phyloP scores from a whole-genome alignment of 257 asterid species.

The Solanum corneliomulleri region DNA sequence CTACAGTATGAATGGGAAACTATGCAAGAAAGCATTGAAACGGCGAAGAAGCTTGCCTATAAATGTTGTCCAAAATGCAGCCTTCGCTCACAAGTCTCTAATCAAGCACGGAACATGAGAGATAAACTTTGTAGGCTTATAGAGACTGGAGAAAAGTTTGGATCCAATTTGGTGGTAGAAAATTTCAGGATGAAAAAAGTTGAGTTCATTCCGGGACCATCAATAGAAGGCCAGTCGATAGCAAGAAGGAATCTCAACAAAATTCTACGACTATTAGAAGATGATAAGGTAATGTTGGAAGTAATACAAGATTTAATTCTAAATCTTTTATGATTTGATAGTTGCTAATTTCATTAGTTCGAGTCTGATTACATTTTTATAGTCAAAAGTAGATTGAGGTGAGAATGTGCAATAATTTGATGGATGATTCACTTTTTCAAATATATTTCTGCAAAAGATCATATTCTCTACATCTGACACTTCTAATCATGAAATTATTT shows the following conservation, averaged over 20 bases:
- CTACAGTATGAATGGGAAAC: background rate
- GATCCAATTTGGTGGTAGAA: background rate
- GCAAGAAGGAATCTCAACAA: background rate
- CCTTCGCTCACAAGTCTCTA: background rate
- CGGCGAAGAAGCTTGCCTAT: accelerated
- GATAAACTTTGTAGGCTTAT: accelerated
- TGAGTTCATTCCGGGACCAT: background rate
- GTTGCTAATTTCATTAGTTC: no score
- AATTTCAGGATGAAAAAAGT: background rate
- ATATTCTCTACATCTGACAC: no score
- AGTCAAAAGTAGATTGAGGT: no score
- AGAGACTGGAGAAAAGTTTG: background rate
- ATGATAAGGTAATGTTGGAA: background rate
- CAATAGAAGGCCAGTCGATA: background rate
- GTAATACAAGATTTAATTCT: background rate
- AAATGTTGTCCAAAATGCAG: background rate
- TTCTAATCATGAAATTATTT: no score
- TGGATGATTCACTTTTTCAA: no score
- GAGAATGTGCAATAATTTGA: no score
- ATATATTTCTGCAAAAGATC: no score
- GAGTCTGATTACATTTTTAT: no score
- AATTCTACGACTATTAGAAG: background rate
- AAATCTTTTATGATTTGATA: no score
- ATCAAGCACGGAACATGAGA: background rate
- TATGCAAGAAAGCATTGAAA: background rate